A percentile compares a stretch with the other conserved stretches of the same genome.
phyloP scores from a whole-genome alignment of 495 filamentous ascomycete species.

The Penicillium simplicissimum region DNA sequence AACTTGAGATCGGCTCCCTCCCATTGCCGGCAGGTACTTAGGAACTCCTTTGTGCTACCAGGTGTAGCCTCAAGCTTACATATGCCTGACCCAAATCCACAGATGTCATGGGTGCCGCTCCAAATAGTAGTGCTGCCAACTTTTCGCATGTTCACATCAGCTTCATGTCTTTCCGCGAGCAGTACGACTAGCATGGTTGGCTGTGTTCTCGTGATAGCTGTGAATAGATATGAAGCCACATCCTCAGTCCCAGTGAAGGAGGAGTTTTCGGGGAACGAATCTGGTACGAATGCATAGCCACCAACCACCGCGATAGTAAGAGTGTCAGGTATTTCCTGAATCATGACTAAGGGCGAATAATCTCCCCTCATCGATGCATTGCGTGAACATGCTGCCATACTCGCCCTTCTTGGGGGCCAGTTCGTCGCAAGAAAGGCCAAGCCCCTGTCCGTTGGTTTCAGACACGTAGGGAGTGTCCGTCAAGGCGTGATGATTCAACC shows the following conservation, averaged over 20 bases:
- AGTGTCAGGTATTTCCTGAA: background rate
- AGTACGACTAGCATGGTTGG: conserved; percentile 11
- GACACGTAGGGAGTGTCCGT: conserved; percentile 1
- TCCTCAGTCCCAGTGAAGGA: background rate
- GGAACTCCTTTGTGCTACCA: conserved; percentile 12
- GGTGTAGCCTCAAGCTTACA: no score
- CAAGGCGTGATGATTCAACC: background rate
- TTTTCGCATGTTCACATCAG: conserved; percentile 3
- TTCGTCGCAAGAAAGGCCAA: background rate
- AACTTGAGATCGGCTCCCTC: conserved; percentile 4
- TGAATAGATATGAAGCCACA: background rate
- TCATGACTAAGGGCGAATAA: background rate
- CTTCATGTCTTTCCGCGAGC: conserved; percentile 5
- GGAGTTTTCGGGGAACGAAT: background rate
- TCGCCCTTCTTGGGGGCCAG: background rate
- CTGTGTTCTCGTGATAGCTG: background rate
- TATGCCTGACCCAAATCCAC: conserved; percentile 4
- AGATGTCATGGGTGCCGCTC: background rate
- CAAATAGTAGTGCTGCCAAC: background rate
- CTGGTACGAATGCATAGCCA: conserved; percentile 3
- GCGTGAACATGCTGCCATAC: conserved; percentile 1
- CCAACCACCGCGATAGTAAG: conserved; percentile 4
- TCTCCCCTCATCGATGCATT: background rate
- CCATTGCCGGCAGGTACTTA: conserved; percentile 7
- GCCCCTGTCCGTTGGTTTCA: background rate